Percentiles rank a stretch among this genome's conserved stretches.
Evolutionary conservation across 345 rosid species (phyloP).

Genomic region (Linum trigynum): DNA sequence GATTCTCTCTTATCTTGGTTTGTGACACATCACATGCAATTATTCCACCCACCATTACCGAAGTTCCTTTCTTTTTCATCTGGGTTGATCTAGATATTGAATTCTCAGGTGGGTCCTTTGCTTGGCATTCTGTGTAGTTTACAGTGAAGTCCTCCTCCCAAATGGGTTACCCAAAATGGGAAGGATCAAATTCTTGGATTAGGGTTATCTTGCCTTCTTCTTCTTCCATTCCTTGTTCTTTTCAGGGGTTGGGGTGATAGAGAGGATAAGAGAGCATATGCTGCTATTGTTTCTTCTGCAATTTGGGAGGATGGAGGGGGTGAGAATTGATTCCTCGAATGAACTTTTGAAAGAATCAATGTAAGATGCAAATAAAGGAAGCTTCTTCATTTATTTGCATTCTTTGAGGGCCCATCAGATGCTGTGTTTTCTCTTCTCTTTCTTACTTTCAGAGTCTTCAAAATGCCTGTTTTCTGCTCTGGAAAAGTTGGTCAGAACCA

Average conservation of each 20-base stretch:
- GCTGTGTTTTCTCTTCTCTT: constrained; percentile 2
- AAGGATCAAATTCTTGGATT: neutral
- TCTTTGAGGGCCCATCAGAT: constrained; percentile 17
- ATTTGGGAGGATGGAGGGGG: too few species aligned
- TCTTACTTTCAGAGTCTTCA: neutral
- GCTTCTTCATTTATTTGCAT: constrained; percentile 10
- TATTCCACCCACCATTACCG: constrained; percentile 6
- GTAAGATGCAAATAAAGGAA: neutral
- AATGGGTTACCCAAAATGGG: neutral
- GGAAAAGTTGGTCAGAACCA: neutral
- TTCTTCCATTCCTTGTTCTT: too few species aligned
- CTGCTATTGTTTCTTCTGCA: neutral
- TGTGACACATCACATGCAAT: neutral
- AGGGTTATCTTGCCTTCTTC: neutral
- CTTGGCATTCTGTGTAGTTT: too few species aligned
- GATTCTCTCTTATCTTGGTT: constrained; percentile 10
- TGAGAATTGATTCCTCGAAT: too few species aligned
- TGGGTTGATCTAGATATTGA: neutral
- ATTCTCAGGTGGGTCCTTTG: too few species aligned
- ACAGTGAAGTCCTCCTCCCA: neutral
- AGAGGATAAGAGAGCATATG: too few species aligned
- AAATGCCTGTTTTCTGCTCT: neutral
- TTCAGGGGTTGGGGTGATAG: too few species aligned
- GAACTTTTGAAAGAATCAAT: neutral
- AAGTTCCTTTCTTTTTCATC: neutral